Percentiles rank a stretch among this genome's conserved stretches.
Conservation (phyloP, 2,329 filamentous ascomycete species). For the Plectosphaerella plurivora region DNA sequence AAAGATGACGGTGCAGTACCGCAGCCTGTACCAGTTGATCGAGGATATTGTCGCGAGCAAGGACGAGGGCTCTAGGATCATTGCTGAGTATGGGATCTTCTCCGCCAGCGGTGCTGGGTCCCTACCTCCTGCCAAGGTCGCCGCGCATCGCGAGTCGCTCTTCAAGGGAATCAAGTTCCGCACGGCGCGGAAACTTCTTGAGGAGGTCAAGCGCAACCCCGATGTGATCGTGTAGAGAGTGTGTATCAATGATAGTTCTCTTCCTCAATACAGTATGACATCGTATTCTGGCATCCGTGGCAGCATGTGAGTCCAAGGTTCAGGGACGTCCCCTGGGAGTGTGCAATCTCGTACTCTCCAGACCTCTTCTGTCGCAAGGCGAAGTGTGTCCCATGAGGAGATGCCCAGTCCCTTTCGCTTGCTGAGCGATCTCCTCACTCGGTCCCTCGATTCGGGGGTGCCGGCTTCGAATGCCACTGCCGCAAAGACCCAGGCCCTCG, state of each 20-base stretch:
- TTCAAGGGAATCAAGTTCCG: constrained; percentile 6
- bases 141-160: constrained; percentile 6
- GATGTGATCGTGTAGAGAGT: not conserved
- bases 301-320: not conserved
- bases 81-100: constrained; percentile 8
- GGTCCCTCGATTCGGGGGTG: not conserved
- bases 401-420: not conserved
- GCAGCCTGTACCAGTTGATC: constrained; percentile 4
- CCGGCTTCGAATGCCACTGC: not conserved
- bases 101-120: constrained; percentile 5
- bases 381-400: not conserved
- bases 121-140: constrained; percentile 6
- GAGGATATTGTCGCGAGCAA: constrained; percentile 1
- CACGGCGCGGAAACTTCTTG: not conserved
- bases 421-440: not conserved
- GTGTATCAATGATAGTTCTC: not conserved
- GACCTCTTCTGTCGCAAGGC: not conserved
- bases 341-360: not conserved
- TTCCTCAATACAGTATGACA: not conserved
- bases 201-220: constrained; percentile 1
- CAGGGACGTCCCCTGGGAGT: not conserved
- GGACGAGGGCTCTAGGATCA: not conserved
- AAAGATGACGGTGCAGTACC: not conserved
- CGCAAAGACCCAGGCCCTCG: constrained; percentile 1
- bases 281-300: not conserved